phyloP scores from a whole-genome alignment of 345 rosid genomes.

The Populus nigra region DNA sequence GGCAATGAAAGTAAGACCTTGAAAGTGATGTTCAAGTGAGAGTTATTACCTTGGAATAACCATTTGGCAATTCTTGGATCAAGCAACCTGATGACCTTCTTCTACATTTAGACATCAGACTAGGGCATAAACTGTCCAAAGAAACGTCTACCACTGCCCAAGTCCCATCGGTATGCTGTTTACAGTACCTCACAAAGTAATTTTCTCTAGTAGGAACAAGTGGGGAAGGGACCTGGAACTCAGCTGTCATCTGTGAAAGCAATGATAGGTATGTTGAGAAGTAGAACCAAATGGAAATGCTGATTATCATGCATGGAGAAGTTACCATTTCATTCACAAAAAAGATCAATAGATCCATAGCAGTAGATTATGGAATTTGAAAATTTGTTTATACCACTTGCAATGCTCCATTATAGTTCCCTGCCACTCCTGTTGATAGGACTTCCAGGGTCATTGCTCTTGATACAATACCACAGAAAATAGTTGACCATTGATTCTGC shows the following conservation, averaged over 20 bases:
- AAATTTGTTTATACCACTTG: conserved; percentile 67
- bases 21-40: not conserved
- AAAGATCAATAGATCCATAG: not conserved
- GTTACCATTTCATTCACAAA: not conserved
- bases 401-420: conserved; percentile 92
- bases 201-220: conserved; percentile 79
- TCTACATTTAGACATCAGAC: conserved; percentile 46
- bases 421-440: conserved; percentile 92
- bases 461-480: conserved; percentile 85
- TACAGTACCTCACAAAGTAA: conserved; percentile 85
- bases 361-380: not conserved
- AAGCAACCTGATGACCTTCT: conserved; percentile 95
- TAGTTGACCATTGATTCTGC: conserved; percentile 84
- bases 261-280: not conserved
- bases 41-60: conserved; percentile 76
- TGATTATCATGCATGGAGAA: not conserved
- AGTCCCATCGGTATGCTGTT: conserved; percentile 66
- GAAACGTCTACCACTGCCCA: conserved; percentile 99
- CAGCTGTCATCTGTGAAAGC: conserved; percentile 72
- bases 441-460: conserved; percentile 90
- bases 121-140: conserved; percentile 61
- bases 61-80: conserved; percentile 85
- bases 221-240: conserved; percentile 90
- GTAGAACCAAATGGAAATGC: not conserved
- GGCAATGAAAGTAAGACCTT: not conserved